Base-by-base conservation (phyloP, 169 alveolate species). In the Perkinsus chesapeaki region DNA sequence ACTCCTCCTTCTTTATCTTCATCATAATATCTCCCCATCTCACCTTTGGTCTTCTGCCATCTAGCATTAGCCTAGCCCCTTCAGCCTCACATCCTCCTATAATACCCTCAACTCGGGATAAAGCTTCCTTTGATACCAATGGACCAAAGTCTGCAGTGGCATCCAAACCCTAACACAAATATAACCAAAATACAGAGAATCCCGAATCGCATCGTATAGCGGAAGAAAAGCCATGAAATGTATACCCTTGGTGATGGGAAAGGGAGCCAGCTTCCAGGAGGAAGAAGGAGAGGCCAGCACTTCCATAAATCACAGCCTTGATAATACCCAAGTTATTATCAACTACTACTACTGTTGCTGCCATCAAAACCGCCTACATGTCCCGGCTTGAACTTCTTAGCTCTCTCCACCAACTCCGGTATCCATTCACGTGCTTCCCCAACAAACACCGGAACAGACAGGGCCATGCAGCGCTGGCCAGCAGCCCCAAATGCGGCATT, bases 381-480 rank as follows among this genome's bases (percentile, higher is more conserved):
- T 36, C 98, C 98, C 27, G 95, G 95, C 43, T 96, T 96, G 60
- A 96, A 93, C 91, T 95, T 94, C 73, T 95, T 95, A 0, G 98
- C 96, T 60, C 95, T 95, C 48, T 95, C 97, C 38, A 96, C 97
- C 7, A 97, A 47, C 73, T 96, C 97, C 16, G 96, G 96, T 91
- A 97, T 93, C 98, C 98, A 97, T 38, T 94, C 48, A 37, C 95
- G 73, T 34, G 97, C 92, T n/a, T 96, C 96, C 34, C 98, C 98
- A 16, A 97, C 98, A 48, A 96, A 94, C 39, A 97, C 94, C 0
- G 97, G 97, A 10, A 96, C 97, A 73, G 97, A 93, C 73, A 96
- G 93, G 93, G 98, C 98, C 98, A 97, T 97, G 92, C 98, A 97
- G 92, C 98, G 94, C 95, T 97, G 95, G 39, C 98, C 98, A 39